These are phyloP conservation scores for Lodderomyces pseudojiufengensis DNA, from an alignment of 1,139 yeast species.

Conservation along the genomic window DNA sequence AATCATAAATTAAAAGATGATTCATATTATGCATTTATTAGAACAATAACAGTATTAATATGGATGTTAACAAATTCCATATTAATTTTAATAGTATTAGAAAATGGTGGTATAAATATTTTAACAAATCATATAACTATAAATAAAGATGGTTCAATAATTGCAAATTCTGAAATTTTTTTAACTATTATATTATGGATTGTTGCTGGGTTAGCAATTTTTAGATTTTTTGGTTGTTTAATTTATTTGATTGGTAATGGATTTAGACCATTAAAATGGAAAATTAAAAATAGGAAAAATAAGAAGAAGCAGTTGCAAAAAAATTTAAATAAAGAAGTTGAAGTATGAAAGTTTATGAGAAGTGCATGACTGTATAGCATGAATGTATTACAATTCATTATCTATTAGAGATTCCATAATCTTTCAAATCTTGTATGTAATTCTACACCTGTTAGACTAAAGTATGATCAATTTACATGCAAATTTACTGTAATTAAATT, in stretches of 20 bases:
- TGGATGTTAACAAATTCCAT: slow-evolving; percentile 47
- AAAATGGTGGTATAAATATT: slow-evolving; percentile 38
- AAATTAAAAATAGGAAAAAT: slow-evolving; percentile 20
- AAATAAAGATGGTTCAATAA: slow-evolving; percentile 28
- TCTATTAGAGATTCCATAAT: no score
- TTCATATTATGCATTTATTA: slow-evolving; percentile 41
- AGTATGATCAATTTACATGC: no score
- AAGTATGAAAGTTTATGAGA: slow-evolving; percentile 1
- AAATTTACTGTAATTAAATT: no score
- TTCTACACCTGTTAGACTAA: no score
- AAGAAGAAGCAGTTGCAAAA: no score
- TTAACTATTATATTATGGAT: slow-evolving; percentile 48
- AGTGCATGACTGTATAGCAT: no score
- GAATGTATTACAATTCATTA: no score
- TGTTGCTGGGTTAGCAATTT: slow-evolving; percentile 45
- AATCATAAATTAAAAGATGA: slow-evolving; percentile 33
- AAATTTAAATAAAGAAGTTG: background rate
- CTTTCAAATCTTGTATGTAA: no score
- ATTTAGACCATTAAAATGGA: slow-evolving; percentile 44
- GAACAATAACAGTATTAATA: slow-evolving; percentile 44
- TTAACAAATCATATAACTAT: slow-evolving; percentile 18
- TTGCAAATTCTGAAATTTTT: slow-evolving; percentile 38
- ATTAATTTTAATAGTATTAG: slow-evolving; percentile 40
- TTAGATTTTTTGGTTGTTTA: slow-evolving; percentile 40
- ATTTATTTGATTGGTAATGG: slow-evolving; percentile 34